Base-by-base conservation (phyloP, 495 filamentous ascomycete genomes). In the Lophiotrema nucula region DNA sequence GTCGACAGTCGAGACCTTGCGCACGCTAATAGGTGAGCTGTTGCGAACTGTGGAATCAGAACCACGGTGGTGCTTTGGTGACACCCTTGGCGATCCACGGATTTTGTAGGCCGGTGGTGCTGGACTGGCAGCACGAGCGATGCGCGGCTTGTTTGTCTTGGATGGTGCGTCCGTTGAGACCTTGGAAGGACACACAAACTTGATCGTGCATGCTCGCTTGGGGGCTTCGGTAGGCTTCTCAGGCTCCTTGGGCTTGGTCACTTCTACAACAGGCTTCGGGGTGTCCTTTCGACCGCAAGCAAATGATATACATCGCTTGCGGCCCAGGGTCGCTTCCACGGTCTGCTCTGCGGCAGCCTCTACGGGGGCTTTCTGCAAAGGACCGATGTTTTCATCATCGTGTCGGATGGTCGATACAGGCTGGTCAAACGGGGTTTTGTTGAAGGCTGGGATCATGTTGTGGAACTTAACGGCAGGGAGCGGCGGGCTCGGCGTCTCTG, bases 221-320 rank as follows among this genome's bases (percentile, higher is more conserved):
- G 67, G 65, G 2, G 72, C 72, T 12, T 69, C 50, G 44, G 62
- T 64, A 38, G 56, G 51, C 37, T 57, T 46, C 26, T 22, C 42
- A 18, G 38, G 53, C 46, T 45, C 37, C 11, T 48, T 41, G 3
- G 61, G 41, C 41, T 65, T 56, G n/a, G 51, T 26, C 6, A 58
- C 41, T 19, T 66, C 62, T n/a, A 74, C 62, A 41, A 60, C 65
- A 26, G 71, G 69, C 59, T 74, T 79, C 11, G 74, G 65, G 18
- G 73, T 63, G 18, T 72, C 73, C 72, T 83, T 61, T 70, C 74
- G 60, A 25, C 68, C 87, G 71, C 92, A 97, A 44, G 90, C 92
- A 72, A 98, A 98, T 31, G 82, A 91, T 62, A 97, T 97, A 73
- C 88, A 92, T 45, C 95, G 82, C 75, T 89, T 95, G 66, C 85